Base-by-base conservation (phyloP, 208 protist genomes). In the Trypanosoma melophagium region DNA sequence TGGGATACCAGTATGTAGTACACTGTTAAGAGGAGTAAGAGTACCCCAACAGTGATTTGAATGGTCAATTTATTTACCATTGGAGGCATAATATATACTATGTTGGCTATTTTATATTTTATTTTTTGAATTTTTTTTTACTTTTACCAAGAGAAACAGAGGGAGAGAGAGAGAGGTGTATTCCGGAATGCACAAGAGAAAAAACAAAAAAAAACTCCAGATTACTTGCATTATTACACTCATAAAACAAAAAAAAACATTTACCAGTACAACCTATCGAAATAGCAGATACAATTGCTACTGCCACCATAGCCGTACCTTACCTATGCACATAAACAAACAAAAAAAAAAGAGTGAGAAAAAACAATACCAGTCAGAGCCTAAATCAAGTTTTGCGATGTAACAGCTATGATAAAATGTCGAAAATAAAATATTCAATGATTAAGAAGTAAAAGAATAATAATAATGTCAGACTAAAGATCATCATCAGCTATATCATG, bases 311-410 rank as follows among this genome's bases (percentile, higher is more conserved):
- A 35, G 28, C 28, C 28, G 5, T 35, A 5, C 28, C 5, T 5
- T 35, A 55, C 12, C 12, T 5, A 21, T 31, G 59, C 7, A 71
- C 65, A 62, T 25, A 79, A 14, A 78, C 17, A 66, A 13, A 65
- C 17, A 66, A 70, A 24, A 22, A 45, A 54, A 56, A 21, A 54
- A 52, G 19, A 17, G 28, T n/a, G n/a, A 50, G 50, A 8, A 61
- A 13, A 49, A 49, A 31, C 17, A 51, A 17, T 19, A 28, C 28
- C 28, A 35, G 28, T 35, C 28, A 35, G 3, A 35, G 5, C 1
- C 28, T 35, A 10, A 1, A 1, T 9, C 3, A 1, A 17, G 3
- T 35, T 35, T 24, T 53, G 7, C 10, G 49, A 53, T 10, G 24
- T 13, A 10, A 4, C 4, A 2, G 4, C n/a, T 22, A 24, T 10